phyloP scores from a whole-genome alignment of 176 grass and related monocot species.

The Eragrostis curvula region DNA sequence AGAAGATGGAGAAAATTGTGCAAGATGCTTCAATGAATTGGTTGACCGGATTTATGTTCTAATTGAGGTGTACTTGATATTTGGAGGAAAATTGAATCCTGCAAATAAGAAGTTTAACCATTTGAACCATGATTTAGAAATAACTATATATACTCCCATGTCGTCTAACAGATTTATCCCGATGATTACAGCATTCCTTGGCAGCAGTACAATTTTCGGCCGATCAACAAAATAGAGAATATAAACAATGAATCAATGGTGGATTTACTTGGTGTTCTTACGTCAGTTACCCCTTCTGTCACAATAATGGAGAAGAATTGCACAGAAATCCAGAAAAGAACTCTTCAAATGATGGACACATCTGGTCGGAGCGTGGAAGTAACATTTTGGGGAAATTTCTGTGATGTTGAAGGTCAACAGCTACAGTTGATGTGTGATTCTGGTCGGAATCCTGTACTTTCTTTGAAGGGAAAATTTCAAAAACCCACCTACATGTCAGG shows the following conservation, averaged over 20 bases:
- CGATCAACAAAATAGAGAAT: constrained; percentile 76
- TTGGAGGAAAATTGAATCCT: constrained; percentile 61
- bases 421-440: constrained; percentile 73
- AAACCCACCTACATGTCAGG: too few species aligned
- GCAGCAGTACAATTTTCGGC: constrained; percentile 62
- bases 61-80: constrained; percentile 88
- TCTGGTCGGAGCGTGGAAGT: constrained; percentile 74
- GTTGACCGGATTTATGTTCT: constrained; percentile 61
- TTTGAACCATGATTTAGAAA: constrained; percentile 76
- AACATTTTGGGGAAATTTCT: constrained; percentile 78
- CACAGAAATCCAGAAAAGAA: constrained; percentile 60
- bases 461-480: too few species aligned
- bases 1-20: constrained; percentile 74
- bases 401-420: constrained; percentile 63
- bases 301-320: constrained; percentile 68
- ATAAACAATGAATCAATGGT: constrained; percentile 59
- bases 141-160: constrained; percentile 45
- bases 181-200: constrained; percentile 73
- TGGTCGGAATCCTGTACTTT: constrained; percentile 65
- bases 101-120: constrained; percentile 65
- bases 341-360: constrained; percentile 79
- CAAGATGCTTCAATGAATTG: constrained; percentile 58
- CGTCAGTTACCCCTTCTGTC: constrained; percentile 59
- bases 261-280: constrained; percentile 84
- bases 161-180: constrained; percentile 58